These are phyloP conservation scores for Lactarius trivialis DNA, from an alignment of 768 basidiomycete species.

Conservation along the genomic window DNA sequence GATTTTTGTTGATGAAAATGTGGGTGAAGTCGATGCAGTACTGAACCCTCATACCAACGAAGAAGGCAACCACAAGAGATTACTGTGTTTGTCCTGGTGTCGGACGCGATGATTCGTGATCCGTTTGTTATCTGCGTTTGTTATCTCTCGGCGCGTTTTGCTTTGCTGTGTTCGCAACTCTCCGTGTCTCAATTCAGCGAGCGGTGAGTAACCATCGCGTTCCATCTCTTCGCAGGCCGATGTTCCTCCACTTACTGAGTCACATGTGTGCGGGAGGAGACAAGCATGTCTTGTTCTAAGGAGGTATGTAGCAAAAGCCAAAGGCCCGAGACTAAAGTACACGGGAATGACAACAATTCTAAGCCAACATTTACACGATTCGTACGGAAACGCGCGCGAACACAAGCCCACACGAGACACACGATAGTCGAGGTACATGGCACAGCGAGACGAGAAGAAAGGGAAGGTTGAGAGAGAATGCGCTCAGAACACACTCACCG, in stretches of 20 bases:
- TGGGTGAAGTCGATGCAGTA: not conserved
- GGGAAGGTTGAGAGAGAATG: not conserved
- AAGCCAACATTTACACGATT: not conserved
- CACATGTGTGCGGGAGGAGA: not conserved
- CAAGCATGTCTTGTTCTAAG: not conserved
- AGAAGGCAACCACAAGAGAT: not conserved
- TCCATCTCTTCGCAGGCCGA: not conserved
- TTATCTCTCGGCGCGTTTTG: not conserved
- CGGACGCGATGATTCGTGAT: not conserved
- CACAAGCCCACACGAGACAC: not conserved
- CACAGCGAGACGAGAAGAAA: not conserved
- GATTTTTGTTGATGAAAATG: too few species aligned
- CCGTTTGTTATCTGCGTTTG: not conserved
- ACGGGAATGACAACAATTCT: not conserved
- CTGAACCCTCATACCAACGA: not conserved
- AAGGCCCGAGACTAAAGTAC: not conserved
- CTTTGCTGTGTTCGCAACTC: not conserved
- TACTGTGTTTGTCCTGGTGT: not conserved
- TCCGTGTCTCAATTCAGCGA: not conserved
- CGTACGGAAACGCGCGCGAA: not conserved
- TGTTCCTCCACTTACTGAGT: not conserved
- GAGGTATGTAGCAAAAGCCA: not conserved
- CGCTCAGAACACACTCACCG: not conserved
- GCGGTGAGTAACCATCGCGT: not conserved
- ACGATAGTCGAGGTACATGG: not conserved